phyloP scores from a whole-genome alignment of 2,329 filamentous ascomycete species.

The Monosporascus sp. region DNA sequence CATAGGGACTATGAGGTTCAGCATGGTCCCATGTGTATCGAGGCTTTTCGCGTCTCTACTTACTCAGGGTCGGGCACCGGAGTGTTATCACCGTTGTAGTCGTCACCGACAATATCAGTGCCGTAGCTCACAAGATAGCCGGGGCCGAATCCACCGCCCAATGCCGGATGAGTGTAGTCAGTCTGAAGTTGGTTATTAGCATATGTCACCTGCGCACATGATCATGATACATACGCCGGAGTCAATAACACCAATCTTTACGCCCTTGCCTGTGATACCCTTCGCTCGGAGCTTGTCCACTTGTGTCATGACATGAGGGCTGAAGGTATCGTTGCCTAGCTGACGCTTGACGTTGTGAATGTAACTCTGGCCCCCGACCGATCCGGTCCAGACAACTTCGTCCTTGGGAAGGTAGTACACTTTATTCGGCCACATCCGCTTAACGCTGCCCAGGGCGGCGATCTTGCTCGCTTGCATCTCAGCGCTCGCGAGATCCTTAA shows the following conservation, averaged over 20 bases:
- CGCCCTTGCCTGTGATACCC: slow-evolving; percentile 44
- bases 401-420: slow-evolving; percentile 39
- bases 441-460: slow-evolving; percentile 38
- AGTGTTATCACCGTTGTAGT: slow-evolving; percentile 33
- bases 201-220: not conserved
- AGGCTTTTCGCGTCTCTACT: not conserved
- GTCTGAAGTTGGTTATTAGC: slow-evolving; percentile 31
- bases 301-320: slow-evolving; percentile 52
- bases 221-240: slow-evolving; percentile 39
- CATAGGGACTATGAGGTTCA: slow-evolving; percentile 40
- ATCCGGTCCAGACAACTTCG: slow-evolving; percentile 40
- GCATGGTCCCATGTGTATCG: slow-evolving; percentile 1
- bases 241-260: slow-evolving; percentile 50
- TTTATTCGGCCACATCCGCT: slow-evolving; percentile 43
- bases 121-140: slow-evolving; percentile 55
- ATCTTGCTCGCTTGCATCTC: slow-evolving; percentile 38
- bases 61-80: slow-evolving; percentile 24
- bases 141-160: slow-evolving; percentile 59
- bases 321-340: slow-evolving; percentile 34
- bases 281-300: slow-evolving; percentile 46
- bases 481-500: slow-evolving; percentile 41
- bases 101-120: slow-evolving; percentile 42
- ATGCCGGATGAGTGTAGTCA: slow-evolving; percentile 58
- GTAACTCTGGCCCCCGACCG: slow-evolving; percentile 18
- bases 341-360: slow-evolving; percentile 28